Evolutionary conservation across 2,329 filamentous ascomycete genomes (phyloP).

Genomic region (Fusarium subtropicale): DNA sequence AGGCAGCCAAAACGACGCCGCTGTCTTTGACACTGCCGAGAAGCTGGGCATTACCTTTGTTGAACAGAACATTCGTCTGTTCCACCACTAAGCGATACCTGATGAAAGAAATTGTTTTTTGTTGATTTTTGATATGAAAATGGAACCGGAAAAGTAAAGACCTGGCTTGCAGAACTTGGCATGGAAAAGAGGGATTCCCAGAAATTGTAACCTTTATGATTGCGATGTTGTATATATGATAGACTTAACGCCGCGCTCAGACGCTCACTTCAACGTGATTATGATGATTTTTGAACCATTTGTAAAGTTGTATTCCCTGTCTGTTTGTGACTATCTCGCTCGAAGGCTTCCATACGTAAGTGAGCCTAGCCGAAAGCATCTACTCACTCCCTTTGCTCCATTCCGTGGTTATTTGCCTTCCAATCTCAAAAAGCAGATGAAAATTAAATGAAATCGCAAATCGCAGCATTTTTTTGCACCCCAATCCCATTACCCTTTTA

Average conservation of each 20-base stretch:
- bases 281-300: constrained; percentile 38
- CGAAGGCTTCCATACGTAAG: constrained; percentile 14
- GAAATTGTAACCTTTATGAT: constrained; percentile 33
- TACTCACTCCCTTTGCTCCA: constrained; percentile 35
- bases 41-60: constrained; percentile 94
- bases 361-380: constrained; percentile 3
- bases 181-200: constrained; percentile 18
- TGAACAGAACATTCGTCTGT: constrained; percentile 83
- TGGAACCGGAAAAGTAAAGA: constrained; percentile 27
- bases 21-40: constrained; percentile 89
- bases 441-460: constrained; percentile 34
- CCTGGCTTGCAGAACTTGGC: background rate
- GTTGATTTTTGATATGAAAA: constrained; percentile 13
- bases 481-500: background rate
- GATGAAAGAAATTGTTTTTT: constrained; percentile 21
- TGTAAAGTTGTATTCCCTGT: constrained; percentile 4
- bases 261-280: constrained; percentile 43
- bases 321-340: constrained; percentile 13
- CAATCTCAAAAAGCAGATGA: constrained; percentile 12
- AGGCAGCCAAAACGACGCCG: constrained; percentile 86
- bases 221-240: constrained; percentile 41
- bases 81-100: constrained; percentile 42
- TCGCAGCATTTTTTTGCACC: constrained; percentile 5
- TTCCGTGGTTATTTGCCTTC: constrained; percentile 14
- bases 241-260: constrained; percentile 40